Conservation (phyloP, 805 yeast species). For the Kuraishia floccosa region DNA sequence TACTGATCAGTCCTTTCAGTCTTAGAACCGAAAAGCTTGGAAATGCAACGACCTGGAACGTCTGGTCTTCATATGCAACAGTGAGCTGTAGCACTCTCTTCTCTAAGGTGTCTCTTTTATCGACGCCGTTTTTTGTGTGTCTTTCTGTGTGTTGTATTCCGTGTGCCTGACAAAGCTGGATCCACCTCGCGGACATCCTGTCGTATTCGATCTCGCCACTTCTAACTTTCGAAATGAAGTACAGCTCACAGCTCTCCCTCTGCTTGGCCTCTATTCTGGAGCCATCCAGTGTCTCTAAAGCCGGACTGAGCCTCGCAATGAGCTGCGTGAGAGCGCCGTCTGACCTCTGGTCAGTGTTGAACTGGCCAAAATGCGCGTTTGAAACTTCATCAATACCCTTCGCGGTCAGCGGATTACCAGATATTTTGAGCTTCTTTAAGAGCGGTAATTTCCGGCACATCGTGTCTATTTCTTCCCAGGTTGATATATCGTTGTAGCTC, state of each 20-base stretch:
- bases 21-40: slow-evolving; percentile 2
- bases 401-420: slow-evolving; percentile 38
- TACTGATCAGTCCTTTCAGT: slow-evolving; percentile 2
- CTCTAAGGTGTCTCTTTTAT: background rate
- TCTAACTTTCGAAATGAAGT: slow-evolving; percentile 43
- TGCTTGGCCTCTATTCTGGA: slow-evolving; percentile 31
- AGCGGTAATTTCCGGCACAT: slow-evolving; percentile 25
- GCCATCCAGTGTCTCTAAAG: slow-evolving; percentile 44
- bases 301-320: slow-evolving; percentile 11
- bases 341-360: slow-evolving; percentile 5
- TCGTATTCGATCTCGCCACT: slow-evolving; percentile 15
- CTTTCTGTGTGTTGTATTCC: slow-evolving; percentile 8
- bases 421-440: slow-evolving; percentile 34
- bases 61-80: background rate
- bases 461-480: slow-evolving; percentile 39
- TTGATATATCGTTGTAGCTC: slow-evolving; percentile 31
- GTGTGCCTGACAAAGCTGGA: slow-evolving; percentile 23
- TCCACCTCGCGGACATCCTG: slow-evolving; percentile 25
- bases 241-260: slow-evolving; percentile 56
- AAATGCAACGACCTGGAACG: background rate
- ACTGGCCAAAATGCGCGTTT: too few species aligned
- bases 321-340: slow-evolving; percentile 12
- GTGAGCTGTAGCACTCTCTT: background rate
- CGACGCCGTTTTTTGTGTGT: background rate
- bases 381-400: too few species aligned